Conservation (phyloP, 257 asterid genomes). For the Solanum ahanhuiri region DNA sequence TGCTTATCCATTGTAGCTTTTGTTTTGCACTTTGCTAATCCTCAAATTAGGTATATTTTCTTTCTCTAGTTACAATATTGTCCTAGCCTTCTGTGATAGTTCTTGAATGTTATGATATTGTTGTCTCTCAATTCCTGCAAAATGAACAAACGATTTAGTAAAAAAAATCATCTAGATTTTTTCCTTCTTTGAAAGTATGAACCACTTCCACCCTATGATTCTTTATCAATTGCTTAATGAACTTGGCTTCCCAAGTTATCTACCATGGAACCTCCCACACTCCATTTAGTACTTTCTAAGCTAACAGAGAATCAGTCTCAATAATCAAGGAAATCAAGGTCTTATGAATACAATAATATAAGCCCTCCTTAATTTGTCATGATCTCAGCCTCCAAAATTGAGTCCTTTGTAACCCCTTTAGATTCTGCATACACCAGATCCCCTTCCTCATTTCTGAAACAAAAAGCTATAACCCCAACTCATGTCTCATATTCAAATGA, state of each 20-base stretch:
- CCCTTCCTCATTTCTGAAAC: not conserved
- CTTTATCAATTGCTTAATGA: not conserved
- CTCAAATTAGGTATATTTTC: not conserved
- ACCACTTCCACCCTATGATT: not conserved
- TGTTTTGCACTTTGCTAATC: not conserved
- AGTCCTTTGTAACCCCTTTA: not conserved
- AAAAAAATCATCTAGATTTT: too few species aligned
- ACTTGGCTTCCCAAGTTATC: not conserved
- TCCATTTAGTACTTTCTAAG: not conserved
- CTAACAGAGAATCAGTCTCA: not conserved
- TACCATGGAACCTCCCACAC: not conserved
- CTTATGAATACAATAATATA: too few species aligned
- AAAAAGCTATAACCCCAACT: not conserved
- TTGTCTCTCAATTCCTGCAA: not conserved
- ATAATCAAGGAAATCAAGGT: not conserved
- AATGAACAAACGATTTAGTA: not conserved
- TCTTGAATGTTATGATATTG: not conserved
- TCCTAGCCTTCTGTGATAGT: too few species aligned
- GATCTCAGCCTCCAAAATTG: not conserved
- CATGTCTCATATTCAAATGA: not conserved
- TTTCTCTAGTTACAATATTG: too few species aligned
- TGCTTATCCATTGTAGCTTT: not conserved
- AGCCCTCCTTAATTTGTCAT: not conserved
- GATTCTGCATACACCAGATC: not conserved
- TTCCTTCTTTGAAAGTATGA: not conserved